Percentiles rank a stretch among this genome's conserved stretches.
phyloP scores from a whole-genome alignment of 2,329 filamentous ascomycete species.

The Lachnellula suecica region DNA sequence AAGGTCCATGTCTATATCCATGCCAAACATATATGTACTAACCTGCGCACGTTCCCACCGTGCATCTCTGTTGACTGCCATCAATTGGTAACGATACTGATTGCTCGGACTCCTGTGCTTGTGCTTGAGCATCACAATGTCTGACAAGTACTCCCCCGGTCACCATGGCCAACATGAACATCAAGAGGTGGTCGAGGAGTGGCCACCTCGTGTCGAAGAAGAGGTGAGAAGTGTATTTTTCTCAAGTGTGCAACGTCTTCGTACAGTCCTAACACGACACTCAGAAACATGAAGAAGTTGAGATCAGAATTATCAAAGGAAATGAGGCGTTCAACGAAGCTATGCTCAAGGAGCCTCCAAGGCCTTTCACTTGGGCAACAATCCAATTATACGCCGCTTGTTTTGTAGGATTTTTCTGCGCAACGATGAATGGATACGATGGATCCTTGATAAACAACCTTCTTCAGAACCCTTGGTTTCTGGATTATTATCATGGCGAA shows the following conservation, averaged over 20 bases:
- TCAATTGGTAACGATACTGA: not conserved
- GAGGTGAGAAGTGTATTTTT: conserved; percentile 5
- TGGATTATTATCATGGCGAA: conserved; percentile 38
- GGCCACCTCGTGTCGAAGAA: conserved; percentile 7
- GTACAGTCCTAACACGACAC: conserved; percentile 1
- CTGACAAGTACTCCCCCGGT: not conserved
- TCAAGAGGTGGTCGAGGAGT: not conserved
- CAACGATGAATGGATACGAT: conserved; percentile 53
- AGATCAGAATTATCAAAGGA: conserved; percentile 46
- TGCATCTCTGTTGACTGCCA: not conserved
- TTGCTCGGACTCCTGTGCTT: not conserved
- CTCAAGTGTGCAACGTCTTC: not conserved
- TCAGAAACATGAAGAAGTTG: conserved; percentile 27
- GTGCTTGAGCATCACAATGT: not conserved
- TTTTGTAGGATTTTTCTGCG: conserved; percentile 48
- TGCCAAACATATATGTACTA: conserved; percentile 21
- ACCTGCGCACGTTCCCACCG: conserved; percentile 9
- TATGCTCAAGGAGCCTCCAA: conserved; percentile 50
- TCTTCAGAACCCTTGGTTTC: conserved; percentile 42
- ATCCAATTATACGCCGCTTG: conserved; percentile 45
- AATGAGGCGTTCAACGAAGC: conserved; percentile 56
- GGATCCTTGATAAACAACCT: conserved; percentile 50
- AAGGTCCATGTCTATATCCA: conserved; percentile 8
- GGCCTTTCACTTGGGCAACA: conserved; percentile 39
- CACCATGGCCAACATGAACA: not conserved